These are phyloP conservation scores for Phlyctochytrium planicorne DNA, from an alignment of 192 early-diverging fungal genomes.

Conservation along the genomic window DNA sequence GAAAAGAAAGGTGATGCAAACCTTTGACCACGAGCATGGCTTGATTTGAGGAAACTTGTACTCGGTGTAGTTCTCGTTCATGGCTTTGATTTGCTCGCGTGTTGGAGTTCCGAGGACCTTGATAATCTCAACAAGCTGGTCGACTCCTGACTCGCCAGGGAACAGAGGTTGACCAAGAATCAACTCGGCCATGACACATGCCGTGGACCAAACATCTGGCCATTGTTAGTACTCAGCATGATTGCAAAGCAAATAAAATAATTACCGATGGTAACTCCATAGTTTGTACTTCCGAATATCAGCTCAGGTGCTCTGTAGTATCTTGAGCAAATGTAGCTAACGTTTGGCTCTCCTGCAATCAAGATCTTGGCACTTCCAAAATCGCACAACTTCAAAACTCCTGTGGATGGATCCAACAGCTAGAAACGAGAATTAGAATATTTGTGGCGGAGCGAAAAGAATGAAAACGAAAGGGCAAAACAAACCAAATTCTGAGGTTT, in stretches of 20 bases:
- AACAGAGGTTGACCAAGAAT: constrained; percentile 92
- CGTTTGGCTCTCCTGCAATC: constrained; percentile 93
- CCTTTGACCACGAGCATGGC: constrained; percentile 85
- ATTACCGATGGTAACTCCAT: constrained; percentile 72
- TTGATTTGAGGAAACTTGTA: constrained; percentile 99
- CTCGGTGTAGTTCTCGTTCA: constrained; percentile 98
- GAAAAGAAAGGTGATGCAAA: constrained; percentile 16
- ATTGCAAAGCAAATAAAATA: constrained; percentile 66
- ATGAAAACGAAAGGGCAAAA: not conserved
- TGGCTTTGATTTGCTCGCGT: constrained; percentile 90
- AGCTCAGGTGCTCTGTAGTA: constrained; percentile 97
- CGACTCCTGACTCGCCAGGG: constrained; percentile 95
- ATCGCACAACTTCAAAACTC: constrained; percentile 97
- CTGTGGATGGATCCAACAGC: constrained; percentile 83
- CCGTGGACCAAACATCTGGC: constrained; percentile 90
- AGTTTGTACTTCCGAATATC: constrained; percentile 94
- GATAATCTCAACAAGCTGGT: constrained; percentile 99
- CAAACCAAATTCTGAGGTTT: constrained; percentile 94
- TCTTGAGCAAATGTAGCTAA: constrained; percentile 96
- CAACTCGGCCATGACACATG: constrained; percentile 96
- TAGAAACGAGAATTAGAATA: constrained; percentile 7
- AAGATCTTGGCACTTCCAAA: constrained; percentile 98
- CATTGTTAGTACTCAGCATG: not conserved
- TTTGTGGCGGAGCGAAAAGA: constrained; percentile 1
- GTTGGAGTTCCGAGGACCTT: constrained; percentile 97